Conservation (phyloP, 331 rosid species). For the Erythrophleum ivorense region DNA sequence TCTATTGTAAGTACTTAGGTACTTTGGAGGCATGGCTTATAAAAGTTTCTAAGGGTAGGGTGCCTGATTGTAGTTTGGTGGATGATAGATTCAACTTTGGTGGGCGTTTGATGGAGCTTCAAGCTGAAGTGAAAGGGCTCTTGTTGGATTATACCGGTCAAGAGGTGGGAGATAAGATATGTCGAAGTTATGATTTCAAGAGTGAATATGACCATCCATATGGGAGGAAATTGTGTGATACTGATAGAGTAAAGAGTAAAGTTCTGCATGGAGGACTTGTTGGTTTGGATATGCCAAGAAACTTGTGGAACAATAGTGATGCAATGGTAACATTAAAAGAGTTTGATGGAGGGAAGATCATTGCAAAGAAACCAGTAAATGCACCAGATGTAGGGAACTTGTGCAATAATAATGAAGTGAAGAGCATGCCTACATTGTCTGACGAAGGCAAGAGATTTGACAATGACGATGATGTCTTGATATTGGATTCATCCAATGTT, state of each 20-base stretch:
- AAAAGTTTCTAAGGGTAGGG: slow-evolving; percentile 39
- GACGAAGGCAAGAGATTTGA: slow-evolving; percentile 39
- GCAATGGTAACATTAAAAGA: neutral
- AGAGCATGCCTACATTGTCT: slow-evolving; percentile 24
- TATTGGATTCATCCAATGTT: slow-evolving; percentile 40
- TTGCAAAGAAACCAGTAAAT: neutral
- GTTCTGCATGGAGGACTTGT: slow-evolving; percentile 14
- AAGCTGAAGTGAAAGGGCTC: slow-evolving; percentile 47
- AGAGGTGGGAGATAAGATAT: slow-evolving; percentile 14
- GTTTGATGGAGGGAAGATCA: neutral
- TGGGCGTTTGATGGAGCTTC: slow-evolving; percentile 54
- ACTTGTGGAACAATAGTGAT: slow-evolving; percentile 32
- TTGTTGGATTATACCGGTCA: slow-evolving; percentile 26
- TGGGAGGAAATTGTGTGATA: neutral
- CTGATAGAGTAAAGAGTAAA: neutral
- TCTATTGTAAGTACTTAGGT: slow-evolving; percentile 57
- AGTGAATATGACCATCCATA: slow-evolving; percentile 22
- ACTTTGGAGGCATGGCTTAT: slow-evolving; percentile 52
- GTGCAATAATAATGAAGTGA: slow-evolving; percentile 18
- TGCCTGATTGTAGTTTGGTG: slow-evolving; percentile 42
- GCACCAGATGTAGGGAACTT: neutral
- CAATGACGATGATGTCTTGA: slow-evolving; percentile 37
- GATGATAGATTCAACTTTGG: slow-evolving; percentile 43
- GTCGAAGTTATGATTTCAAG: neutral
- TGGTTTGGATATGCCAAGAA: slow-evolving; percentile 28